Conservation (phyloP, 2,329 filamentous ascomycete genomes). For the Madurella fahalii region DNA sequence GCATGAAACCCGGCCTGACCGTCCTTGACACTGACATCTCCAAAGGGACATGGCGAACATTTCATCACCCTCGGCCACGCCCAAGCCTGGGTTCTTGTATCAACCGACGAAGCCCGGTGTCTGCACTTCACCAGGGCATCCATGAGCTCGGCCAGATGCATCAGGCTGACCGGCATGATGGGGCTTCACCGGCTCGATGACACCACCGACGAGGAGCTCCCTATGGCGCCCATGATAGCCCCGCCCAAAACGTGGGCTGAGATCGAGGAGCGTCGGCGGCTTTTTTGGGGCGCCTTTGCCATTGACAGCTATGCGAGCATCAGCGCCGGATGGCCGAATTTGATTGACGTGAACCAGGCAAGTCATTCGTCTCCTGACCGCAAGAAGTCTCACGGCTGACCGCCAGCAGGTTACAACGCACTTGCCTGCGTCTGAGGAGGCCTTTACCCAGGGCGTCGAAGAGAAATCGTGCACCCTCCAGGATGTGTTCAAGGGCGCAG, state of each 20-base stretch:
- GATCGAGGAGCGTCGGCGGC: slow-evolving; percentile 67
- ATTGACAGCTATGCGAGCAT: slow-evolving; percentile 82
- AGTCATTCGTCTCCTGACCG: slow-evolving; percentile 15
- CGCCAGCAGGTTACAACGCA: slow-evolving; percentile 56
- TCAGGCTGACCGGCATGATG: slow-evolving; percentile 76
- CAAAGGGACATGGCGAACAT: slow-evolving; percentile 66
- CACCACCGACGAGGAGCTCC: slow-evolving; percentile 43
- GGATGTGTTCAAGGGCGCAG: slow-evolving; percentile 57
- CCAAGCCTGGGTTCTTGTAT: slow-evolving; percentile 73
- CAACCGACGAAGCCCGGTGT: slow-evolving; percentile 75
- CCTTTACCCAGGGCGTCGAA: slow-evolving; percentile 63
- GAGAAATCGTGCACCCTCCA: slow-evolving; percentile 61
- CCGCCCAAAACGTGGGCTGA: slow-evolving; percentile 79
- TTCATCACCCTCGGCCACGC: slow-evolving; percentile 76
- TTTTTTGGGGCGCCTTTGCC: slow-evolving; percentile 82
- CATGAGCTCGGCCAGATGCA: slow-evolving; percentile 69
- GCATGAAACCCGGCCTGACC: slow-evolving; percentile 7
- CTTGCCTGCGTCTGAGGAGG: slow-evolving; percentile 74
- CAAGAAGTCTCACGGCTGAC: slow-evolving; percentile 7
- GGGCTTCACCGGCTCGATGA: slow-evolving; percentile 76
- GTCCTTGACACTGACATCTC: not conserved
- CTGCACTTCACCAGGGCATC: slow-evolving; percentile 84
- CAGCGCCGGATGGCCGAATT: slow-evolving; percentile 84
- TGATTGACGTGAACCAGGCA: slow-evolving; percentile 69
- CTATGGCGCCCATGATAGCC: slow-evolving; percentile 65